Conservation (phyloP, 805 yeast species). For the Yarrowia divulgata region DNA sequence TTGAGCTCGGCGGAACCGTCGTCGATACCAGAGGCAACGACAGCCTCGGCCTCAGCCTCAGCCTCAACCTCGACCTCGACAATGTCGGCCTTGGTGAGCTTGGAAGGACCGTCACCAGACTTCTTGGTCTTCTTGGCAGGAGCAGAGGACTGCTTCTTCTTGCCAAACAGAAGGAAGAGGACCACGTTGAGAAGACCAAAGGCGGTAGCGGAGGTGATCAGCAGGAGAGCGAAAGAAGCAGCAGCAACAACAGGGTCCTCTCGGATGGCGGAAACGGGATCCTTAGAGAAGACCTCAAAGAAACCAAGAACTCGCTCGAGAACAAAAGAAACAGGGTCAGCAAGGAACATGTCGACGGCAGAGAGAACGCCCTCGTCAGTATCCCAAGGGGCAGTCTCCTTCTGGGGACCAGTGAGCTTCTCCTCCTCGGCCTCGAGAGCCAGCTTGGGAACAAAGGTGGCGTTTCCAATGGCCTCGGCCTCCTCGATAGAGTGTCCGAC, state of each 20-base stretch:
- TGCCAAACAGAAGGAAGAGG: slow-evolving; percentile 37
- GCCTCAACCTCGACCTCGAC: slow-evolving; percentile 70
- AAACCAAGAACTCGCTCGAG: slow-evolving; percentile 47
- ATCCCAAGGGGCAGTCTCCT: slow-evolving; percentile 38
- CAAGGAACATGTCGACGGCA: slow-evolving; percentile 47
- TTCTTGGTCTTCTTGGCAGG: slow-evolving; percentile 65
- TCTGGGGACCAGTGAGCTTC: slow-evolving; percentile 28
- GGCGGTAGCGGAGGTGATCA: slow-evolving; percentile 44
- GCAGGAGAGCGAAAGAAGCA: slow-evolving; percentile 44
- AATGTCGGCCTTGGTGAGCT: slow-evolving; percentile 64
- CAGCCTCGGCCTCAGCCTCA: slow-evolving; percentile 75
- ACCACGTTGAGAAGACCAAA: slow-evolving; percentile 46
- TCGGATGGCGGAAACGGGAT: slow-evolving; percentile 49
- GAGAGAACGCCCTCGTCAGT: slow-evolving; percentile 34
- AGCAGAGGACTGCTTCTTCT: slow-evolving; percentile 41
- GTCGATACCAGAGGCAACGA: slow-evolving; percentile 57
- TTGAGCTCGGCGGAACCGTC: slow-evolving; percentile 24
- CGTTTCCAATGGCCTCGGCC: slow-evolving; percentile 82
- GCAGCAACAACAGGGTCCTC: slow-evolving; percentile 52
- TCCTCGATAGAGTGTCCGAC: slow-evolving; percentile 79
- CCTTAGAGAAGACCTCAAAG: slow-evolving; percentile 46
- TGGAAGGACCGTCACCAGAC: slow-evolving; percentile 75
- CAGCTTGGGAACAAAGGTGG: slow-evolving; percentile 62
- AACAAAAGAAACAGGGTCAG: slow-evolving; percentile 50
- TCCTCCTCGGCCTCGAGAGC: slow-evolving; percentile 47